A percentile compares a stretch with the other conserved stretches of the same genome.
phyloP scores from a whole-genome alignment of 805 yeast genomes.

The Yamadazyma tumulicola region DNA sequence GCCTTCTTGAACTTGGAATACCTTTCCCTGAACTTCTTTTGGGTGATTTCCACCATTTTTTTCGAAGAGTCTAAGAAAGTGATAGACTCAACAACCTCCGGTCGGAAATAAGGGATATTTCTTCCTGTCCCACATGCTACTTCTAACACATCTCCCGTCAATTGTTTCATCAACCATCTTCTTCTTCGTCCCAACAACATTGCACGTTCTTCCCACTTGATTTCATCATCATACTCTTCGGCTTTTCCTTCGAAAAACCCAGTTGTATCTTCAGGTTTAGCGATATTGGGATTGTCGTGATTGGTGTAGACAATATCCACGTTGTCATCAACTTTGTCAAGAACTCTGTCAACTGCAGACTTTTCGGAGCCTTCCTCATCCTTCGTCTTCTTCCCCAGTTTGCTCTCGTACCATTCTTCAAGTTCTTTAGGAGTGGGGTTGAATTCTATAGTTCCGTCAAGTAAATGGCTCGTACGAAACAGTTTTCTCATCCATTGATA shows the following conservation, averaged over 20 bases:
- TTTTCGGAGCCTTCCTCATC: conserved; percentile 15
- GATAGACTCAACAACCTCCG: conserved; percentile 59
- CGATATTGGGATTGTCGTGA: conserved; percentile 41
- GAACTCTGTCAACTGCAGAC: not conserved
- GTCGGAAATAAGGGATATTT: conserved; percentile 72
- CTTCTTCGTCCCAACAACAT: conserved; percentile 62
- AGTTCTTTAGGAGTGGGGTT: conserved; percentile 41
- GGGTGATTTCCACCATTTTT: conserved; percentile 80
- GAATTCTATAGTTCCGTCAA: conserved; percentile 31
- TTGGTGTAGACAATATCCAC: conserved; percentile 25
- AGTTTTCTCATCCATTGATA: conserved; percentile 55
- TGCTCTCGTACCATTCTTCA: conserved; percentile 38
- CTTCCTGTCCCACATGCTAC: conserved; percentile 97
- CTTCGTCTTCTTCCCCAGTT: conserved; percentile 19
- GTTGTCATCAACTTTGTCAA: conserved; percentile 9
- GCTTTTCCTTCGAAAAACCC: conserved; percentile 76
- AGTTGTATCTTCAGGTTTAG: conserved; percentile 79
- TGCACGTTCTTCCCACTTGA: conserved; percentile 68
- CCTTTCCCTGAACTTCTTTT: conserved; percentile 62
- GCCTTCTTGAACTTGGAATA: conserved; percentile 69
- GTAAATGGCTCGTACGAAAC: conserved; percentile 35
- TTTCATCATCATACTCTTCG: conserved; percentile 72
- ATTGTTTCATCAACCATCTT: conserved; percentile 73
- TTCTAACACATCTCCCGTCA: conserved; percentile 87
- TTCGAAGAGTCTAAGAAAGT: conserved; percentile 84